Percentiles rank a stretch among this genome's conserved stretches.
Conservation (phyloP, 148 eudicot species). For the Beta vulgaris region DNA sequence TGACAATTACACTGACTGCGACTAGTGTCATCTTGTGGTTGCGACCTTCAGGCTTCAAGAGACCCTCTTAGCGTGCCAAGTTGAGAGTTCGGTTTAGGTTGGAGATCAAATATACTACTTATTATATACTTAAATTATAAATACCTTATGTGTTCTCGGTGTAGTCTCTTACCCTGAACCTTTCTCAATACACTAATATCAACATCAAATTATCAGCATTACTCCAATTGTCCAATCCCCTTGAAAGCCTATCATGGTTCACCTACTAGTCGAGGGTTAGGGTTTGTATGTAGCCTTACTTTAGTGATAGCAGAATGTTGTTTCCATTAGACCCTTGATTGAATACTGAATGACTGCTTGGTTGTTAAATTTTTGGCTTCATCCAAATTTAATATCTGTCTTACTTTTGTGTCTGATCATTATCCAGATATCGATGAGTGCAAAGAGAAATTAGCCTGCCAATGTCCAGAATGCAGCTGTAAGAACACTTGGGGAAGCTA, state of each 20-base stretch:
- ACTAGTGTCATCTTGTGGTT: no score
- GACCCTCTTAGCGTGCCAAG: no score
- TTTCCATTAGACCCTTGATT: no score
- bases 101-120: no score
- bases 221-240: background rate
- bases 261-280: background rate
- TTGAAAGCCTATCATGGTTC: background rate
- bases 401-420: background rate
- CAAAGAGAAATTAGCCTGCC: conserved; percentile 72
- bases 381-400: background rate
- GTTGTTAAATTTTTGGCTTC: background rate
- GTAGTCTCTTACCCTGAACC: background rate
- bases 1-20: no score
- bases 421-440: conserved; percentile 81
- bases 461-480: conserved; percentile 81
- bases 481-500: conserved; percentile 95
- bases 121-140: no score
- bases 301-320: background rate
- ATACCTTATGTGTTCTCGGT: background rate
- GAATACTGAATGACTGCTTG: no score
- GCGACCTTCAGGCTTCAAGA: no score
- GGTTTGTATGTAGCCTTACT: background rate
- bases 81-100: no score
- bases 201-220: background rate
- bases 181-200: background rate